Conservation (phyloP, 1,284 basidiomycete species). For the Ustilago tritici region DNA sequence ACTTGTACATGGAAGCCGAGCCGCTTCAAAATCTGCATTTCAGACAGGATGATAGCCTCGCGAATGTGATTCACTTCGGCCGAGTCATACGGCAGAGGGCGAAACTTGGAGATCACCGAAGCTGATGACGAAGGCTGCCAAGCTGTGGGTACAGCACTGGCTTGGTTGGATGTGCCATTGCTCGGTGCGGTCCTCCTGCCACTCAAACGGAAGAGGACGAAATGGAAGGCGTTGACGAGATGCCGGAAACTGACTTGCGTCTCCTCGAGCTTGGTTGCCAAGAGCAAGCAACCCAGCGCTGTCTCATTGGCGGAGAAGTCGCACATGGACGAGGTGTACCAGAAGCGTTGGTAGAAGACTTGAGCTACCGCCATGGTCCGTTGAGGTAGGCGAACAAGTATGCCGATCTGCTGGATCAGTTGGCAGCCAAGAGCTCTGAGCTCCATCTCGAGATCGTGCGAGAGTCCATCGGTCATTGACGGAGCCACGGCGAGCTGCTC, state of each 20-base stretch:
- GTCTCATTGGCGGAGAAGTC: conserved; percentile 91
- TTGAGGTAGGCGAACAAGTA: conserved; percentile 92
- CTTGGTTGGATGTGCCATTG: not conserved
- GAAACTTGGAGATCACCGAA: conserved; percentile 74
- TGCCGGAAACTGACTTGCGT: conserved; percentile 90
- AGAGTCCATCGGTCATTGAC: conserved; percentile 84
- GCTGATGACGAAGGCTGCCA: not conserved
- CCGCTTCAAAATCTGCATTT: conserved; percentile 96
- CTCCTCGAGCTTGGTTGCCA: conserved; percentile 96
- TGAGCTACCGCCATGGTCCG: conserved; percentile 96
- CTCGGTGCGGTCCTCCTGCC: not conserved
- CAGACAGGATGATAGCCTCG: conserved; percentile 88
- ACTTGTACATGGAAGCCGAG: conserved; percentile 73
- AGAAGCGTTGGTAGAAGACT: conserved; percentile 95
- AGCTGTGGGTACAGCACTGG: not conserved
- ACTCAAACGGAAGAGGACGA: conserved; percentile 72
- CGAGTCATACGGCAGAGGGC: conserved; percentile 13
- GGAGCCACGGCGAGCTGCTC: conserved; percentile 83
- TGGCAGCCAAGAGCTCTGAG: conserved; percentile 83
- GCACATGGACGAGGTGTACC: conserved; percentile 92
- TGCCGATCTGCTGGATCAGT: conserved; percentile 91
- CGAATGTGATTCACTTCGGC: conserved; percentile 13
- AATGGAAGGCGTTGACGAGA: conserved; percentile 92
- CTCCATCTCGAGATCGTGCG: conserved; percentile 83
- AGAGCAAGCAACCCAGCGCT: conserved; percentile 89